Percentiles rank a stretch among this genome's conserved stretches.
Evolutionary conservation across 345 rosid genomes (phyloP).

Genomic region (Microcos paniculata): DNA sequence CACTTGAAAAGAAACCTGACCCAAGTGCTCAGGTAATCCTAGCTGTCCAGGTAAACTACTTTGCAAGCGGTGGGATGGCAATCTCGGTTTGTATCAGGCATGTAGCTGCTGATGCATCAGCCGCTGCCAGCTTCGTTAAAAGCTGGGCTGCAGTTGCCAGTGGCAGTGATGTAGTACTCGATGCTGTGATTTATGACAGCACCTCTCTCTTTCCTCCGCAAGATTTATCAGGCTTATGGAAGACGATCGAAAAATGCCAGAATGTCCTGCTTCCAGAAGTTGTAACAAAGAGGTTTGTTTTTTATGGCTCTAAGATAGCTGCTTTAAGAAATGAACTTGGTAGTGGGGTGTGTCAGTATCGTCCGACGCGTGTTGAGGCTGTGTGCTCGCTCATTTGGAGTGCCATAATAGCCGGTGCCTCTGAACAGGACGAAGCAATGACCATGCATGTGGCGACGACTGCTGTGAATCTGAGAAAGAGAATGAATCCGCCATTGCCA

Average conservation of each 20-base stretch:
- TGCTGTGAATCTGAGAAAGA: conserved; percentile 20
- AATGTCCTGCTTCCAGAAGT: background rate
- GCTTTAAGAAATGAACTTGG: background rate
- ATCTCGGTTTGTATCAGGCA: conserved; percentile 21
- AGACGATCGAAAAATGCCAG: background rate
- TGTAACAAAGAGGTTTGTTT: background rate
- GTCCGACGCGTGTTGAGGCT: conserved; percentile 11
- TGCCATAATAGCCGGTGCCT: background rate
- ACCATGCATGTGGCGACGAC: background rate
- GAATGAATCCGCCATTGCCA: conserved; percentile 25
- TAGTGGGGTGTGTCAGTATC: background rate
- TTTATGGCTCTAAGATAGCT: background rate
- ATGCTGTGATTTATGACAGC: background rate
- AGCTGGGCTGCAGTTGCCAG: conserved; percentile 12
- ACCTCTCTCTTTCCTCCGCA: background rate
- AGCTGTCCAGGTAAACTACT: conserved; percentile 17
- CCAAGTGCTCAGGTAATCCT: background rate
- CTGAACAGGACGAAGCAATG: background rate
- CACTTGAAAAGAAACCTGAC: background rate
- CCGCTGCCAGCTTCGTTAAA: conserved; percentile 1
- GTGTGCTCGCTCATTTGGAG: conserved; percentile 26
- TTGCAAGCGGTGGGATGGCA: conserved; percentile 23
- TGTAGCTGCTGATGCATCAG: conserved; percentile 14
- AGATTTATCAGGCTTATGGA: background rate
- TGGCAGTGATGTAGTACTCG: background rate